phyloP scores from a whole-genome alignment of 805 yeast genomes.

The Metahyphopichia silvanorum region DNA sequence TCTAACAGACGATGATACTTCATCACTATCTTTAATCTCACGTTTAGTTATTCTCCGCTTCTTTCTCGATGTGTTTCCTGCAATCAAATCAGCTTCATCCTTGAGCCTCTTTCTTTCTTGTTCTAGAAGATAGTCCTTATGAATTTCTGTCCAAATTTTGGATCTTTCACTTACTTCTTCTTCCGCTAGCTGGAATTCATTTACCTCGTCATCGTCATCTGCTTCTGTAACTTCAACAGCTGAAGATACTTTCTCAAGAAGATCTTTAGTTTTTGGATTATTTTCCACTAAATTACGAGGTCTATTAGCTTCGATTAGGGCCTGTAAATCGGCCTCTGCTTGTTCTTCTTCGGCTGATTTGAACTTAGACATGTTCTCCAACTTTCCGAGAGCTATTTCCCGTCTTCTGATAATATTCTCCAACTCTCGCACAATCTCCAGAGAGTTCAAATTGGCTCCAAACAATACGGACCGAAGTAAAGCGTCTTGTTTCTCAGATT shows the following conservation, averaged over 20 bases:
- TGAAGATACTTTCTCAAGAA: conserved; percentile 52
- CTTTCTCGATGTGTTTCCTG: conserved; percentile 63
- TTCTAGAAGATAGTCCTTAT: conserved; percentile 79
- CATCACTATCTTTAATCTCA: conserved; percentile 10
- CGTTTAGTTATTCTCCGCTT: conserved; percentile 35
- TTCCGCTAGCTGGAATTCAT: conserved; percentile 54
- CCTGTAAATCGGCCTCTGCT: conserved; percentile 12
- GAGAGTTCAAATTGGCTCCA: conserved; percentile 28
- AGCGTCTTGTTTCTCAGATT: conserved; percentile 1
- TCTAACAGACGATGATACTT: conserved; percentile 18
- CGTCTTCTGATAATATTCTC: conserved; percentile 16
- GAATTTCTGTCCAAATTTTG: conserved; percentile 84
- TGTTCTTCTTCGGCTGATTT: conserved; percentile 14
- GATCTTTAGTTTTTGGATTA: conserved; percentile 57
- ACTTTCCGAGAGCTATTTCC: too few species aligned
- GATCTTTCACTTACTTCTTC: conserved; percentile 76
- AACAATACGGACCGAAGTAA: conserved; percentile 16
- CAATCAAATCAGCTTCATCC: conserved; percentile 79
- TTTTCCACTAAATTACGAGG: conserved; percentile 48
- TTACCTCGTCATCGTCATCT: conserved; percentile 80
- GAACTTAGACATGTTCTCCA: too few species aligned
- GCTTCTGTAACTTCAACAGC: conserved; percentile 62
- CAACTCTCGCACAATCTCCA: conserved; percentile 19
- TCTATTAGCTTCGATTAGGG: conserved; percentile 20
- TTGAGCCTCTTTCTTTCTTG: conserved; percentile 84